Base-by-base conservation (phyloP, 2,329 filamentous ascomycete genomes). In the Aspergillus hiratsukae region DNA sequence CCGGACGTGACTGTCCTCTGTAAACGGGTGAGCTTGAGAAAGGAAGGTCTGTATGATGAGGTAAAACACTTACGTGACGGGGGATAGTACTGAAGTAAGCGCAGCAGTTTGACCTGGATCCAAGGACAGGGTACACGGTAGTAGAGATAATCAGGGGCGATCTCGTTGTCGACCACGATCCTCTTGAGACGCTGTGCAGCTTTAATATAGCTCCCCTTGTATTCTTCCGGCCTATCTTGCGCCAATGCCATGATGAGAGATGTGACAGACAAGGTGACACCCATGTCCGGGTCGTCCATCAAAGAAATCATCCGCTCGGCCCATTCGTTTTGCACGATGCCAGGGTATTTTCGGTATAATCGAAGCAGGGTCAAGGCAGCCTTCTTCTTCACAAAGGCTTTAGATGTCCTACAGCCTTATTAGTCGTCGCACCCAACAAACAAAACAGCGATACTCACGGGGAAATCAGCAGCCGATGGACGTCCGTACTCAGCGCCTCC, bases 101-200 rank as follows among this genome's bases (percentile, higher is more conserved):
- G 86, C 63, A 99, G 76, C 19, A 99, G 82, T 77, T 99, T 99
- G 68, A 97, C 89, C 75, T 97, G 92, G 56, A 99, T 87, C 94
- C 94, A 99, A 2, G 94, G 94, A 70, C 94, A 99, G 1, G 94
- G 94, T n/a, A 99, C 94, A 69, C 97, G 97, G 81, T 99, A 99
- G 78, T 99, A 99, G 27, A 97, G 84, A 71, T 99, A 99, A 71
- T 97, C 94, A 55, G 86, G 83, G 0, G 90, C 85, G 68, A 90
- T 94, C 65, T 99, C 93, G 61, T 88, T 88, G 64, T 97, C 93
- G 27, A 97, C 87, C 17, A 97, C 82, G 63, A 97, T 89, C 63
- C 90, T 87, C 78, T 96, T 96, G 66, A 99, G 75, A 55, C 91
- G 83, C 59, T 90, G 89, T 0, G 93, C 93, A 31, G 93, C 93